Conservation (phyloP, 768 basidiomycete species). For the Amanita fuliginea region DNA sequence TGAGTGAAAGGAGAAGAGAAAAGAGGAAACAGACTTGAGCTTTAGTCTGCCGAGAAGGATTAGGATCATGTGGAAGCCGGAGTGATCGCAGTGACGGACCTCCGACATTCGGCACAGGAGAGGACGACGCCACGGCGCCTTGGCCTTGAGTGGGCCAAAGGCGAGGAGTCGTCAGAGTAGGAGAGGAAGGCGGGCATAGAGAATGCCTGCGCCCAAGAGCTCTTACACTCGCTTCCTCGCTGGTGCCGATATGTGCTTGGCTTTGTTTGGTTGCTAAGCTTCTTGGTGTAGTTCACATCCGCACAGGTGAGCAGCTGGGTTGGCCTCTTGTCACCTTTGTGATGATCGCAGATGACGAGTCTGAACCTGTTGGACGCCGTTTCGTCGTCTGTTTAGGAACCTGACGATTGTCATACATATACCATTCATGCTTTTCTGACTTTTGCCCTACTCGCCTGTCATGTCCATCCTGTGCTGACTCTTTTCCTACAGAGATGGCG, state of each 20-base stretch:
- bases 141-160: constrained; percentile 23
- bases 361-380: constrained; percentile 44
- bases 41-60: constrained; percentile 36
- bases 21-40: constrained; percentile 39
- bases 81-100: constrained; percentile 25
- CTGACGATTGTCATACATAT: constrained; percentile 55
- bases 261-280: neutral
- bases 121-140: constrained; percentile 47
- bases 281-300: neutral
- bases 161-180: constrained; percentile 16
- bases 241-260: neutral
- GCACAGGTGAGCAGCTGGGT: constrained; percentile 12
- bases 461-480: constrained; percentile 9
- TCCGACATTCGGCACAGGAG: constrained; percentile 62
- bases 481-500: constrained; percentile 23
- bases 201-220: constrained; percentile 6
- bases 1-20: constrained; percentile 8
- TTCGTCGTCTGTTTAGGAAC: constrained; percentile 38
- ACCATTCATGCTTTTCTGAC: constrained; percentile 96
- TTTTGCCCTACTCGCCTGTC: constrained; percentile 11
- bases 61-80: constrained; percentile 5
- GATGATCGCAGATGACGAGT: constrained; percentile 69
- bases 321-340: constrained; percentile 10
- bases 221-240: neutral
- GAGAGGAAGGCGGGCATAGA: constrained; percentile 13